A percentile compares a stretch with the other conserved stretches of the same genome.
Evolutionary conservation across 2,329 filamentous ascomycete species (phyloP).

Genomic region (Exophiala phaeomuriformis): DNA sequence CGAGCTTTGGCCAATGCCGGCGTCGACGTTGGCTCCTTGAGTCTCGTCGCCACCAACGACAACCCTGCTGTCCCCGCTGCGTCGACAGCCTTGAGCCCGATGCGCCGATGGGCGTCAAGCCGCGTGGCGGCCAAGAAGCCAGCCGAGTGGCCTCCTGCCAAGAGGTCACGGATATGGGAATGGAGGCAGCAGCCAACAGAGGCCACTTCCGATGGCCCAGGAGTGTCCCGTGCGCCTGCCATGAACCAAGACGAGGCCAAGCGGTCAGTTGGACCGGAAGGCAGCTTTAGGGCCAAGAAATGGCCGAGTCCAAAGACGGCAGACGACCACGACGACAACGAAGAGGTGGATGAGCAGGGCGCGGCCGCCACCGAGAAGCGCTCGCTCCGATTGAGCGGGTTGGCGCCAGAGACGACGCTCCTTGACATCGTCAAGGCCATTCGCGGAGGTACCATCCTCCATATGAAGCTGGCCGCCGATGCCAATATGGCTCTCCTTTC

Average conservation of each 20-base stretch:
- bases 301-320: no score
- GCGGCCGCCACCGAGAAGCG: no score
- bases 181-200: background rate
- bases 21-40: slow-evolving; percentile 25
- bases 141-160: background rate
- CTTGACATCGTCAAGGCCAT: no score
- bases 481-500: no score
- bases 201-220: background rate
- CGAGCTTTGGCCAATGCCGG: slow-evolving; percentile 27
- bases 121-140: background rate
- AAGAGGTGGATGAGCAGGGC: no score
- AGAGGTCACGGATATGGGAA: background rate
- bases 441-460: no score
- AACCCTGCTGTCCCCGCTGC: background rate
- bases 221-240: background rate
- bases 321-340: no score
- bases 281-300: background rate
- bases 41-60: slow-evolving; percentile 11
- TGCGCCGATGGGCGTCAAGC: background rate
- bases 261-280: background rate
- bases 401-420: no score
- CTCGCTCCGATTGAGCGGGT: no score
- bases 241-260: background rate
- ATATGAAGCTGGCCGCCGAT: no score
- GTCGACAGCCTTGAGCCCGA: background rate